These are phyloP conservation scores for Geotrichum histeridarum DNA, from an alignment of 1,139 yeast species.

Conservation along the genomic window DNA sequence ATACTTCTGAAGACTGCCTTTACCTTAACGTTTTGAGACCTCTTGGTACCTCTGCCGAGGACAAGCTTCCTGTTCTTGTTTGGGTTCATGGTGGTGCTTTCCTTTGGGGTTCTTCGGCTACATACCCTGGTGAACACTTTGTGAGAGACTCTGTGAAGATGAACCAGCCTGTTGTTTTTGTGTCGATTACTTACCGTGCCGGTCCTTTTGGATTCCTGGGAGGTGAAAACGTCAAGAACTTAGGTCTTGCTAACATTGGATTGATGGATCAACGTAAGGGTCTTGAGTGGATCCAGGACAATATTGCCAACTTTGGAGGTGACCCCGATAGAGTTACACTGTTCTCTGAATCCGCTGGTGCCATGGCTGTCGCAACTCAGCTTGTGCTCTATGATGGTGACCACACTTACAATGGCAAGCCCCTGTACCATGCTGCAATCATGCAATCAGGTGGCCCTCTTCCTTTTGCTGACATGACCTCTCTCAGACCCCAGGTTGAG, in stretches of 20 bases:
- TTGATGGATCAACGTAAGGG: constrained; percentile 34
- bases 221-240: constrained; percentile 22
- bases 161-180: constrained; percentile 25
- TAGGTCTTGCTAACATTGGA: constrained; percentile 27
- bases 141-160: constrained; percentile 25
- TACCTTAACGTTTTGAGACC: constrained; percentile 25
- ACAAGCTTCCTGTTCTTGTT: constrained; percentile 33
- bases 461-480: constrained; percentile 17
- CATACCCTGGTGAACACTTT: constrained; percentile 20
- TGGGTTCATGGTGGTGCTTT: constrained; percentile 42
- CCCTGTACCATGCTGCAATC: constrained; percentile 30
- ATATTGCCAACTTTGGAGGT: constrained; percentile 36
- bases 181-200: constrained; percentile 30
- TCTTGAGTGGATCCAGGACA: constrained; percentile 34
- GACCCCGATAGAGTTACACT: constrained; percentile 32
- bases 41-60: constrained; percentile 11
- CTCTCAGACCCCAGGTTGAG: constrained; percentile 18
- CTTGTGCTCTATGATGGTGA: constrained; percentile 24
- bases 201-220: constrained; percentile 34
- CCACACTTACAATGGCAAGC: constrained; percentile 18
- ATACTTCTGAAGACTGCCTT: constrained; percentile 27
- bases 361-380: constrained; percentile 31
- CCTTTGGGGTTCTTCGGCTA: constrained; percentile 23
- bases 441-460: constrained; percentile 27
- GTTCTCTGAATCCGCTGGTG: constrained; percentile 38